A percentile compares a stretch with the other conserved stretches of the same genome.
Evolutionary conservation across 2,329 filamentous ascomycete genomes (phyloP).

Genomic region (Metarhizium guizhouense): DNA sequence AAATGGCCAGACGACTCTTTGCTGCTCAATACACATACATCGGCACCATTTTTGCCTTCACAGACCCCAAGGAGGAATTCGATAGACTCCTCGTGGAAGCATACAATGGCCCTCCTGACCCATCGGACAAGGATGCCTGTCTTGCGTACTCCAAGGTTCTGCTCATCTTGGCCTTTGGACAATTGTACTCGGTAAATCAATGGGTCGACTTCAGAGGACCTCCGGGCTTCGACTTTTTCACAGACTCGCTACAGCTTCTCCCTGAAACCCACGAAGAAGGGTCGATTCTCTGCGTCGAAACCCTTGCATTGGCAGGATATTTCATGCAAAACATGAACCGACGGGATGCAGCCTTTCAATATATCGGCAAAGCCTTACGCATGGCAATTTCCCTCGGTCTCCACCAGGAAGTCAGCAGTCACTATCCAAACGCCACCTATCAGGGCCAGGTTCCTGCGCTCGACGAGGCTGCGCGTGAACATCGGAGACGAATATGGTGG

Average conservation of each 20-base stretch:
- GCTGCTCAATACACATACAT: constrained; percentile 46
- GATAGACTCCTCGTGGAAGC: constrained; percentile 34
- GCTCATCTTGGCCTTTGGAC: constrained; percentile 44
- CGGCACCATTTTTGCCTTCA: constrained; percentile 47
- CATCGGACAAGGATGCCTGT: constrained; percentile 35
- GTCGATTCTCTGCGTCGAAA: constrained; percentile 44
- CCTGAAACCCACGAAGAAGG: constrained; percentile 47
- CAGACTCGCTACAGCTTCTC: constrained; percentile 39
- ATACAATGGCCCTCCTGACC: constrained; percentile 32
- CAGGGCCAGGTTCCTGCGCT: constrained; percentile 18
- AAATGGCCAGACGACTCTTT: constrained; percentile 41
- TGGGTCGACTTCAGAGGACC: constrained; percentile 43
- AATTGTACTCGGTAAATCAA: constrained; percentile 49
- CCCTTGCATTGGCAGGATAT: constrained; percentile 44
- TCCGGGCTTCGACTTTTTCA: constrained; percentile 47
- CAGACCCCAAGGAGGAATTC: constrained; percentile 34
- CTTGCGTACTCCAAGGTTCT: constrained; percentile 42
- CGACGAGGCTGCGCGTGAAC: constrained; percentile 34
- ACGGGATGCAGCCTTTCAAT: constrained; percentile 44
- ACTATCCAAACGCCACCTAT: not conserved
- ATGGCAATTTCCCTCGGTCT: constrained; percentile 49
- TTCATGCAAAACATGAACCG: constrained; percentile 50
- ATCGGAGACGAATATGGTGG: constrained; percentile 46
- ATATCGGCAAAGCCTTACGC: constrained; percentile 42
- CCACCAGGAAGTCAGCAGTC: constrained; percentile 38